Conservation (phyloP, 768 basidiomycete genomes). For the Hygrophorus pudorinus region DNA sequence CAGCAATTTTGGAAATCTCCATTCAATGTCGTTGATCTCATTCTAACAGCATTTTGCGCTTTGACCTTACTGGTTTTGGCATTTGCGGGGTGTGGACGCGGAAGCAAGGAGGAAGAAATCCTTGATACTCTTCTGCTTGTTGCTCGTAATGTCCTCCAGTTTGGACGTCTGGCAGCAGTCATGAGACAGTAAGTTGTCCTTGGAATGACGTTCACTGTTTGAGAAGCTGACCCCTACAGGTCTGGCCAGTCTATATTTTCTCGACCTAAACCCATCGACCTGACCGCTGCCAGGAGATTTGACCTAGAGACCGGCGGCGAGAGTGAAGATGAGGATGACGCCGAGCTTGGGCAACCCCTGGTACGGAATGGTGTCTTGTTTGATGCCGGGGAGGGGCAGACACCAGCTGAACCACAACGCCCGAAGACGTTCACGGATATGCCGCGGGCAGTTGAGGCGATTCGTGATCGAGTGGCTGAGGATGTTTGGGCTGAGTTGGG, state of each 20-base stretch:
- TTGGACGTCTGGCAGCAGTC: constrained; percentile 83
- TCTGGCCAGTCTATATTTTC: constrained; percentile 87
- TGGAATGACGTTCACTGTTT: too few species aligned
- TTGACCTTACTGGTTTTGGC: constrained; percentile 83
- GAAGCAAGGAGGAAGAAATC: constrained; percentile 88
- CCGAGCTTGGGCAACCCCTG: constrained; percentile 48
- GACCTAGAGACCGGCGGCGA: constrained; percentile 66
- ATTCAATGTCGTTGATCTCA: constrained; percentile 83
- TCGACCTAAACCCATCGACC: constrained; percentile 78
- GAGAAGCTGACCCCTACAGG: constrained; percentile 27
- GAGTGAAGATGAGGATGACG: constrained; percentile 53
- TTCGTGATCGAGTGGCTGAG: constrained; percentile 48
- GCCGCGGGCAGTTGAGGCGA: constrained; percentile 48
- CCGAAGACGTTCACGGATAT: constrained; percentile 36
- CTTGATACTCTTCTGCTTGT: constrained; percentile 89
- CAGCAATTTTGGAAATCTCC: constrained; percentile 97
- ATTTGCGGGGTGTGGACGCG: constrained; percentile 74
- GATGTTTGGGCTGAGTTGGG: constrained; percentile 68
- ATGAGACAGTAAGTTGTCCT: constrained; percentile 73
- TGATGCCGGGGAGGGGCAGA: constrained; percentile 38
- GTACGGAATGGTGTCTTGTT: constrained; percentile 55
- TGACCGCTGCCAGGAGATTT: constrained; percentile 56
- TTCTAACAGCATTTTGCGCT: constrained; percentile 82
- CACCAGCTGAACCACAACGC: constrained; percentile 9
- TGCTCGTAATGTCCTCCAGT: constrained; percentile 87